A percentile compares a stretch with the other conserved stretches of the same genome.
phyloP scores from a whole-genome alignment of 768 basidiomycete genomes.

The Tremella fuciformis region DNA sequence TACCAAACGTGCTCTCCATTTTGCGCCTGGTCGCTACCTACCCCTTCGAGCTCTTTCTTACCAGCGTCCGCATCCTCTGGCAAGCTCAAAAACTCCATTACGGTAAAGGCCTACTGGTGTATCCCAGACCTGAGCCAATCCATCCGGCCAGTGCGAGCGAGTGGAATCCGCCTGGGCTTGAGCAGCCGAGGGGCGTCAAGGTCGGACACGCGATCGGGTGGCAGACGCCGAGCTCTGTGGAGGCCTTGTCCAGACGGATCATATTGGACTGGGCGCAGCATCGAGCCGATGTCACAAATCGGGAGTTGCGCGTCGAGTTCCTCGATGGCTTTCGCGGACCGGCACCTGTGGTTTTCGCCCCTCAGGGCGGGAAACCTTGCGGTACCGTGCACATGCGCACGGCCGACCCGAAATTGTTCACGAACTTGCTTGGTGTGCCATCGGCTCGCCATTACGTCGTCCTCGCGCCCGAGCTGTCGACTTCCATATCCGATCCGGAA shows the following conservation, averaged over 20 bases:
- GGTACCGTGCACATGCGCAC: slow-evolving; percentile 47
- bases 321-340: not conserved
- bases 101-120: slow-evolving; percentile 60
- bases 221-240: slow-evolving; percentile 49
- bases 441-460: slow-evolving; percentile 31
- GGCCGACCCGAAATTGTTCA: slow-evolving; percentile 39
- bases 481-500: slow-evolving; percentile 19
- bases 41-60: slow-evolving; percentile 61
- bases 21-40: slow-evolving; percentile 54
- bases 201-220: slow-evolving; percentile 49
- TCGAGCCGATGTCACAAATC: slow-evolving; percentile 51
- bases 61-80: slow-evolving; percentile 63
- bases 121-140: slow-evolving; percentile 61
- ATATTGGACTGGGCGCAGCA: slow-evolving; percentile 29
- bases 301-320: slow-evolving; percentile 53
- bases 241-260: slow-evolving; percentile 44
- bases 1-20: slow-evolving; percentile 5
- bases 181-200: slow-evolving; percentile 4
- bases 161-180: slow-evolving; percentile 43
- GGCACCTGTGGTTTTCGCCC: slow-evolving; percentile 46
- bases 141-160: slow-evolving; percentile 6
- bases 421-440: slow-evolving; percentile 28
- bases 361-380: slow-evolving; percentile 44
- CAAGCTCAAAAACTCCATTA: slow-evolving; percentile 66
- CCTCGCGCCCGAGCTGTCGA: slow-evolving; percentile 33